Percentiles rank a stretch among this genome's conserved stretches.
phyloP scores from a whole-genome alignment of 306 rosid genomes.

The Vigna reflexopilosa region DNA sequence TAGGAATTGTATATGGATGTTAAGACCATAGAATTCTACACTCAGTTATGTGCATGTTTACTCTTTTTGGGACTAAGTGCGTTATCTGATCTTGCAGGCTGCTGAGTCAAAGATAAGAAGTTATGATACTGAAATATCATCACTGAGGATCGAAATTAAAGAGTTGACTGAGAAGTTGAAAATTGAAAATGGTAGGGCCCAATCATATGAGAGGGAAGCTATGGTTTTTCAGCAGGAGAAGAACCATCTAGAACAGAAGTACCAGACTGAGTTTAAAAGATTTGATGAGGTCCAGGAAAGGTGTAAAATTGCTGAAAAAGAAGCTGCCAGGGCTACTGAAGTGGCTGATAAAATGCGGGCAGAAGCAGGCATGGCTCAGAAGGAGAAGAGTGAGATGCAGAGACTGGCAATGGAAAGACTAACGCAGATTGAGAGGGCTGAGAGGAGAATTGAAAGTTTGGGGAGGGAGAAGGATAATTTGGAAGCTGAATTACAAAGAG shows the following conservation, averaged over 20 bases:
- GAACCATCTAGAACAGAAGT: conserved; percentile 74
- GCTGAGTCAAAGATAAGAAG: conserved; percentile 81
- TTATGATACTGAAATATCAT: conserved; percentile 72
- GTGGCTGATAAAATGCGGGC: conserved; percentile 84
- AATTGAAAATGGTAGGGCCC: conserved; percentile 65
- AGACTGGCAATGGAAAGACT: conserved; percentile 85
- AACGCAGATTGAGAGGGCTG: conserved; percentile 81
- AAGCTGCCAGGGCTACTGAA: conserved; percentile 80
- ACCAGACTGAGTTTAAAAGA: conserved; percentile 74
- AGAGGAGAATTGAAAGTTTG: conserved; percentile 74
- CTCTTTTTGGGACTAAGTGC: conserved; percentile 10
- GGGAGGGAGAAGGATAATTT: conserved; percentile 70
- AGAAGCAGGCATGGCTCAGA: conserved; percentile 74
- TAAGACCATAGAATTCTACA: background rate
- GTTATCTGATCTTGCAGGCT: conserved; percentile 62
- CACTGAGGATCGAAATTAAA: conserved; percentile 68
- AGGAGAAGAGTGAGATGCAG: conserved; percentile 88
- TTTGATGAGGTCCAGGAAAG: conserved; percentile 84
- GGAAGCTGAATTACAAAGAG: conserved; percentile 58
- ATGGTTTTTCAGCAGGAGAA: conserved; percentile 78
- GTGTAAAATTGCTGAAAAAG: conserved; percentile 78
- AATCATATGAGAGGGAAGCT: conserved; percentile 79
- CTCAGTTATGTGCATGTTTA: background rate
- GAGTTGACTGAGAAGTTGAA: conserved; percentile 71
- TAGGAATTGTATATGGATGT: background rate